Conservation (phyloP, 2,329 filamentous ascomycete species). For the Triangularia verruculosa region DNA sequence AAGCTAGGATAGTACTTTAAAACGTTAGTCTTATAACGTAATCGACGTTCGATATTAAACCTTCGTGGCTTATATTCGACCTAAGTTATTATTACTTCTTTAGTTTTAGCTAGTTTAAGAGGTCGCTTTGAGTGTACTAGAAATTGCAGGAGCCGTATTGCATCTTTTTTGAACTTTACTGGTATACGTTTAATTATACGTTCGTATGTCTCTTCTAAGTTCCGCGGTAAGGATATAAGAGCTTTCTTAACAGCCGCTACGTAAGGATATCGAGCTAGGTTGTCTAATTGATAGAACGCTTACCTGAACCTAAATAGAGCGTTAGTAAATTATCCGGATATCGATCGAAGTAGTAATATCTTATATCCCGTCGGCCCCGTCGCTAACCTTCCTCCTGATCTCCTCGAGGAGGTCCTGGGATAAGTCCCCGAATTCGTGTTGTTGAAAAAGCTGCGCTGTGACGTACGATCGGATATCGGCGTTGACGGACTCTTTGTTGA, state of each 20-base stretch:
- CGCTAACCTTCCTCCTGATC: neutral
- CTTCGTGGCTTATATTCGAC: neutral
- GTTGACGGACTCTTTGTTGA: neutral
- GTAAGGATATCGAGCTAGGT: neutral
- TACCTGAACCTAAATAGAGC: slow-evolving; percentile 2
- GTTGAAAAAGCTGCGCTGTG: neutral
- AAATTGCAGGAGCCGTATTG: slow-evolving; percentile 9
- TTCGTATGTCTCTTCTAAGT: slow-evolving; percentile 4
- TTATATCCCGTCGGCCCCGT: slow-evolving; percentile 8
- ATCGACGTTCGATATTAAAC: slow-evolving; percentile 3
- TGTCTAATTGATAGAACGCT: slow-evolving; percentile 3
- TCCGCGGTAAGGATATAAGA: neutral
- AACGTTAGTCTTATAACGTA: neutral
- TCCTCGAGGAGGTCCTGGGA: neutral
- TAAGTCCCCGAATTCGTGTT: neutral
- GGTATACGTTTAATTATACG: slow-evolving; percentile 7
- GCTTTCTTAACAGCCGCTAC: neutral
- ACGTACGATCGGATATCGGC: neutral
- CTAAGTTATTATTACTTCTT: slow-evolving; percentile 4
- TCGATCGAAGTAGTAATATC: neutral
- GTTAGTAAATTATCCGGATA: neutral
- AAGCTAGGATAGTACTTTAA: slow-evolving; percentile 2
- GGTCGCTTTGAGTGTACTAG: slow-evolving; percentile 1
- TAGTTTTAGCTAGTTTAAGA: neutral
- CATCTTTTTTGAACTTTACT: neutral